A percentile compares a stretch with the other conserved stretches of the same genome.
Conservation (phyloP, 2,329 filamentous ascomycete genomes). For the Diatrype stigma region DNA sequence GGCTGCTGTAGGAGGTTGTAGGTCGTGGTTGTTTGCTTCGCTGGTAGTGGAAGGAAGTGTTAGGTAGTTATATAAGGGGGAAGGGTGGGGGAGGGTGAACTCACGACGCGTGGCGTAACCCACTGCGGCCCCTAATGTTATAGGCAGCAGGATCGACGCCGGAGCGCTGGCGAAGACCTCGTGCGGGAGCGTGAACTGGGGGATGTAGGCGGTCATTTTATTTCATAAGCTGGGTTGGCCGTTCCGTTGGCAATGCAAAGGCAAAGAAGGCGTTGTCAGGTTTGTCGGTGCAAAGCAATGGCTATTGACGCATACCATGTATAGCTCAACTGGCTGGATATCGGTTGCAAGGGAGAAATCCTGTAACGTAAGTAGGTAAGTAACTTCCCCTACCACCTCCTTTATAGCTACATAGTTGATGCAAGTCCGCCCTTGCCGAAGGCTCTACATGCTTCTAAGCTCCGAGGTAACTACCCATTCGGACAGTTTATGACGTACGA, state of each 20-base stretch:
- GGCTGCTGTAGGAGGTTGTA: conserved; percentile 67
- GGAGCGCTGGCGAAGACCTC: conserved; percentile 69
- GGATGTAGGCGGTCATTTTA: conserved; percentile 74
- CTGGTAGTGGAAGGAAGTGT: conserved; percentile 30
- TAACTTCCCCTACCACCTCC: too few species aligned
- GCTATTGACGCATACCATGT: too few species aligned
- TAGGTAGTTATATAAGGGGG: neutral
- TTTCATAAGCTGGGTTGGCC: neutral
- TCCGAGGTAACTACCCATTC: too few species aligned
- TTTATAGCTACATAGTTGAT: too few species aligned
- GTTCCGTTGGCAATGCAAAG: neutral
- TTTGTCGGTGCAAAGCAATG: too few species aligned
- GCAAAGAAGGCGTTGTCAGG: too few species aligned
- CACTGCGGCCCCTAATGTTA: conserved; percentile 68
- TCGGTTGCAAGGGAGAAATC: too few species aligned
- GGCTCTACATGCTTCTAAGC: too few species aligned
- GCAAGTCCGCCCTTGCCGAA: too few species aligned
- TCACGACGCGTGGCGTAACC: conserved; percentile 65
- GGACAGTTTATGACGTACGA: too few species aligned
- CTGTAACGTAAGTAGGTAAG: too few species aligned
- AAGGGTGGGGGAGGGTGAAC: conserved; percentile 20
- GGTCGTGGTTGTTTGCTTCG: conserved; percentile 53
- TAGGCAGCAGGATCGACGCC: conserved; percentile 69
- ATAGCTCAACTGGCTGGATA: too few species aligned
- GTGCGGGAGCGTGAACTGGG: conserved; percentile 67